Base-by-base conservation (phyloP, 169 alveolate species). In the Babesia ovata region DNA sequence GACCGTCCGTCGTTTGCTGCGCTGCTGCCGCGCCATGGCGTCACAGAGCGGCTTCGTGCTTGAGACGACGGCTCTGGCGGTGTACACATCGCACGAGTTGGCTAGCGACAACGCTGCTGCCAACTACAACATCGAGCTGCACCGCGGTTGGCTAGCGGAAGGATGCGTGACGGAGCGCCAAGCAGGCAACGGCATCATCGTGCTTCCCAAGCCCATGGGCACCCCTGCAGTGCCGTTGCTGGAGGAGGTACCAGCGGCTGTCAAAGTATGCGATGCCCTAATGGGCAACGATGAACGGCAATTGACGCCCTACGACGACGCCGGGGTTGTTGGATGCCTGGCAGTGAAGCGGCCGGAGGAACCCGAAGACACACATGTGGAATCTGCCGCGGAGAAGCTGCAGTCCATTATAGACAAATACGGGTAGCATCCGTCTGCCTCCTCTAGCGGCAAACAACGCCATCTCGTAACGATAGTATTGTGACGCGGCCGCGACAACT, bases 171-270 rank as follows among this genome's bases (percentile, higher is more conserved):
- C 24, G 14, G 17, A 11, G 13, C 36, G 21, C 26, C 21, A 33
- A 4, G 45, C 21, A 12, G 81, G 72, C 26, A 56, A n/a, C 61
- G 81, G 81, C 26, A 24, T 71, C 19, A 28, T 58, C 29, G 14
- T 45, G 26, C 16, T 71, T 17, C 70, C 81, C 36, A 44, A 29
- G 52, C 56, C 24, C 58, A 71, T 26, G 29, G 81, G 53, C 33
- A 71, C 73, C 12, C 81, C 81, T 0, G 81, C 48, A 14, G 71
- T 71, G n/a, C 81, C 72, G 16, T 8, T 71, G 42, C 28, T 71
- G n/a, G 81, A 71, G 39, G 81, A 71, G 39, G 26, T 71, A 8
- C 72, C 81, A 14, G 28, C 21, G 21, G 81, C 81, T 10, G 24
- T 60, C 0, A 10, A 19, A 24, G 36, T 71, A 4, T 61, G 66